A percentile compares a stretch with the other conserved stretches of the same genome.
These are phyloP conservation scores for Coprinopsis strossmayeri DNA, from an alignment of 768 basidiomycete species.

Conservation along the genomic window DNA sequence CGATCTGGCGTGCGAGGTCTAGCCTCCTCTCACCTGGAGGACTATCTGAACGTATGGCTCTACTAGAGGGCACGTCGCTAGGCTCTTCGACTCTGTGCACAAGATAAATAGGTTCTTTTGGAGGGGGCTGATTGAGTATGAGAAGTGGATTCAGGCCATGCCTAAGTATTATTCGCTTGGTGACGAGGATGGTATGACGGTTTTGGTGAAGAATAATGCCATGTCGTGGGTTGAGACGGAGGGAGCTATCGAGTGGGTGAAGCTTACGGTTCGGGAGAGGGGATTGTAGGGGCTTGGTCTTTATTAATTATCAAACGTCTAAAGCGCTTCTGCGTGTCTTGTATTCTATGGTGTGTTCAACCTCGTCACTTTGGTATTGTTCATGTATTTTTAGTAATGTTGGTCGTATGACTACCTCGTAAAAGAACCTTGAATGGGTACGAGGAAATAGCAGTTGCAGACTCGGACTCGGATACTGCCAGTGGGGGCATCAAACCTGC, in stretches of 20 bases:
- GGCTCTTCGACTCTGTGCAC: conserved; percentile 3
- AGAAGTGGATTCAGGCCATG: not conserved
- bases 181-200: not conserved
- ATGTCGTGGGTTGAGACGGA: conserved; percentile 11
- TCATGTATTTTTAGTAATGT: too few relatives aligned
- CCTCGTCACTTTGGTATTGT: too few relatives aligned
- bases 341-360: too few relatives aligned
- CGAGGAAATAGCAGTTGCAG: too few relatives aligned
- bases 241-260: conserved; percentile 2
- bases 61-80: conserved; percentile 5
- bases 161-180: not conserved
- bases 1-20: not conserved
- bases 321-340: too few relatives aligned
- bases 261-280: too few relatives aligned
- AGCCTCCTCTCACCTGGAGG: not conserved
- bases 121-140: conserved; percentile 3
- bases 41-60: not conserved
- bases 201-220: conserved; percentile 3
- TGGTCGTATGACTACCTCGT: too few relatives aligned
- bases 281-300: too few relatives aligned
- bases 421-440: too few relatives aligned
- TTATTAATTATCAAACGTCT: too few relatives aligned
- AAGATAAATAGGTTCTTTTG: conserved; percentile 6
- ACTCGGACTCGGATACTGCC: too few relatives aligned
- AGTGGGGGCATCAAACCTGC: too few relatives aligned